Base-by-base conservation (phyloP, 2,329 filamentous ascomycete species). In the Fusarium liriodendri region DNA sequence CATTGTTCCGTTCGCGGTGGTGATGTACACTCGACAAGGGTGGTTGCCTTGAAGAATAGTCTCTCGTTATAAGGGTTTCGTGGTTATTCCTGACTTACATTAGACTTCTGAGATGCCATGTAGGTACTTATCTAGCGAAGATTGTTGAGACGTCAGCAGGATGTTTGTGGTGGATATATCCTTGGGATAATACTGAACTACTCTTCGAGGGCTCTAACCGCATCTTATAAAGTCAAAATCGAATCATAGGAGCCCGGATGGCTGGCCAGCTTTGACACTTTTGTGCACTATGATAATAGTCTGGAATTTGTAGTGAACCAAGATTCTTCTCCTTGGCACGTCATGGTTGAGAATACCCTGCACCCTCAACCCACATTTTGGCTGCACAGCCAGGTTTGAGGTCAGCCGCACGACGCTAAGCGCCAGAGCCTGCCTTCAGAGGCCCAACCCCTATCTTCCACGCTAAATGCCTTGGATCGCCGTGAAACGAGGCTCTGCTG, bases 11-110 rank as follows among this genome's bases (percentile, higher is more conserved):
- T n/a, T 74, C 1, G 68, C 25, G 0, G 52, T 71, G 0, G 55
- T 74, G 0, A 62, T 64, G 32, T 69, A 69, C 13, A 66, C 63
- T 6, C 52, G 62, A 9, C 14, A 37, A 20, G 61, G 52, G 16
- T 57, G 52, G 52, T 2, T 27, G 14, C 45, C 45, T 6, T 45
- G 20, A 25, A 0, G 20, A 18, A 16, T 18, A 4, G 14, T 25
- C 4, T 47, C 42, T 47, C 13, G 7, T 2, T 16, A 14, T 25
- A 2, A 6, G 6, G 10, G n/a, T 6, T 40, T 20, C 18, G 5
- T 5, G 18, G 18, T 10, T 22, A 0, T 45, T 45, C 1, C 22
- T 25, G 6, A 13, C 1, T 2, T 2, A 13, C 1, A 13, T 40
- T 20, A 8, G 1, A 11, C 1, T 45, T 25, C 11, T 20, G 11